Evolutionary conservation across 148 eudicot species (phyloP), one percentile per base, ranked within the genome.

Genomic region (Bassia scoparia): DNA sequence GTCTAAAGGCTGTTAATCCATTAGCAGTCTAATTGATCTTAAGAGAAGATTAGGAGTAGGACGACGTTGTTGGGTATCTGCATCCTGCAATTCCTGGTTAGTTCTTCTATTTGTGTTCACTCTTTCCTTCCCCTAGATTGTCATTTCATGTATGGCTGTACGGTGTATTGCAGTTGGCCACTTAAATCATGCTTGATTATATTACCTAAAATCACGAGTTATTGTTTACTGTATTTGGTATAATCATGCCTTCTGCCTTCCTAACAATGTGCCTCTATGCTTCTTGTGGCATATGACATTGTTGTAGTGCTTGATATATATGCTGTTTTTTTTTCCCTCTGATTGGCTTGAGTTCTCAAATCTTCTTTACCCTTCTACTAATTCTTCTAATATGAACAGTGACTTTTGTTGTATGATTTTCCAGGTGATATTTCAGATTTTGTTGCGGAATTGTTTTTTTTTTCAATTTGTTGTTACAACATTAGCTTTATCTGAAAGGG

Each of bases 41-140:
- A 95, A 95, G 87, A 86, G 97, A 83, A 89, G 98, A 71, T 83
- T 95, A 70, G 98, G 96, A 72, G 83, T 85, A 31, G 96, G 98
- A 8, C 90, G 98, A 27, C 92, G 98, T 14, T 95, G 98, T 83
- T 79, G 98, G 97, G 67, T 95, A 95, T 76, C 73, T 95, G 79
- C 98, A 95, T 80, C 90, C 96, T 37, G 91, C 98, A 77, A 88
- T 95, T 78, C 98, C 98, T 63, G 98, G 98, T 95, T 71, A 84
- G 93, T 69, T 44, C 49, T 26, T 62, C 55, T 67, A 5, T 52
- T 67, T 43, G 11, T 56, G 72, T 34, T 31, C 24, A 20, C 48
- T 18, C 29, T 69, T 54, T 44, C 27, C 56, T 7, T 15, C 23
- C 46, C 27, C 34, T 44, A 0, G 49, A 7, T 54, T 2, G 35